phyloP scores from a whole-genome alignment of 2,329 filamentous ascomycete species.

The Xylariaceae sp. region DNA sequence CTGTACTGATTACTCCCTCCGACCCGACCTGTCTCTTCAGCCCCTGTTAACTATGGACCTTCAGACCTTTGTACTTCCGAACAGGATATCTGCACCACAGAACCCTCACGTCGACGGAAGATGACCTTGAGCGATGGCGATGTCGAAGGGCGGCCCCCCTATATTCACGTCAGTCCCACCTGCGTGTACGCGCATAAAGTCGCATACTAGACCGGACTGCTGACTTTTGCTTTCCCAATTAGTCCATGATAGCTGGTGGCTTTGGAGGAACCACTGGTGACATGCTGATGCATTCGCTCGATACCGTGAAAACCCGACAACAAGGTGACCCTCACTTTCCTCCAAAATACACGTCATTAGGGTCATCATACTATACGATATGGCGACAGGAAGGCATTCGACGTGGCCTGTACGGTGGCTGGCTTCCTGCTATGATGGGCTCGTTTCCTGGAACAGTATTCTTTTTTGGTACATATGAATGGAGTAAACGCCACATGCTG shows the following conservation, averaged over 20 bases:
- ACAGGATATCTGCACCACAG: conserved; percentile 16
- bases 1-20: conserved; percentile 6
- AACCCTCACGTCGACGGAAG: conserved; percentile 24
- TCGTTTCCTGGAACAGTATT: conserved; percentile 91
- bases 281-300: conserved; percentile 97
- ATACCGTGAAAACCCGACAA: conserved; percentile 97
- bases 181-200: not conserved
- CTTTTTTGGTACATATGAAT: conserved; percentile 97
- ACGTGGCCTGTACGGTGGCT: conserved; percentile 88
- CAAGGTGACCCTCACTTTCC: conserved; percentile 93
- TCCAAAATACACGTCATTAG: conserved; percentile 86
- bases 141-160: conserved; percentile 55
- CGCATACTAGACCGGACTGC: conserved; percentile 5
- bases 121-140: conserved; percentile 40
- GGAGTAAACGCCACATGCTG: conserved; percentile 84
- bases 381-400: conserved; percentile 85
- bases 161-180: conserved; percentile 61
- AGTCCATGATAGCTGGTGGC: conserved; percentile 94
- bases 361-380: conserved; percentile 88
- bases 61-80: conserved; percentile 15
- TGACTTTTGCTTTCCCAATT: conserved; percentile 35
- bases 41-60: conserved; percentile 23
- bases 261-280: conserved; percentile 90
- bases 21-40: conserved; percentile 11
- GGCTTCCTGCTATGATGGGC: conserved; percentile 82